Conservation (phyloP, 306 rosid genomes). For the Ziziphus jujuba region DNA sequence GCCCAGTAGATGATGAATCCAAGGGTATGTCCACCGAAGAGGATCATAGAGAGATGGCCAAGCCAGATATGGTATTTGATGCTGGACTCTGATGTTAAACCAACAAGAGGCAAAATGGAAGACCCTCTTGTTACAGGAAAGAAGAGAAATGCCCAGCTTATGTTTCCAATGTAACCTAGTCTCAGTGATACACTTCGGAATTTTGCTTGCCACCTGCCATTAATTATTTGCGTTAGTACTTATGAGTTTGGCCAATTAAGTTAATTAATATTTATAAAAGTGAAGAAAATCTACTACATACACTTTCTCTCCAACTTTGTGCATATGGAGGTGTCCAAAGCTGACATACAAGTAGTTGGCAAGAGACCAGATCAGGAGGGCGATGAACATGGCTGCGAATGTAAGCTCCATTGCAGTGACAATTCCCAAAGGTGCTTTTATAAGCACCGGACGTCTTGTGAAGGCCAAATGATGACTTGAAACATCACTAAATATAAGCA, state of each 20-base stretch:
- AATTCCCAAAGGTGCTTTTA: conserved; percentile 57
- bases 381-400: conserved; percentile 48
- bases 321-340: conserved; percentile 49
- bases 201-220: conserved; percentile 66
- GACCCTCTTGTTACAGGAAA: conserved; percentile 71
- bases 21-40: conserved; percentile 50
- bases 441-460: conserved; percentile 48
- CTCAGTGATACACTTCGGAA: conserved; percentile 65
- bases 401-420: conserved; percentile 51
- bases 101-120: conserved; percentile 56
- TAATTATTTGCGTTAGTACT: no score
- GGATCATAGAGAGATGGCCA: conserved; percentile 60
- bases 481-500: no score
- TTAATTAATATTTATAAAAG: neutral
- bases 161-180: conserved; percentile 65
- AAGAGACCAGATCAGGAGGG: conserved; percentile 67
- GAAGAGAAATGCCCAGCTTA: conserved; percentile 78
- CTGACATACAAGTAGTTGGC: conserved; percentile 55
- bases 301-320: conserved; percentile 43
- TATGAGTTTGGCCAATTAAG: no score
- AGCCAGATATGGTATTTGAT: conserved; percentile 75
- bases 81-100: conserved; percentile 66
- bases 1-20: conserved; percentile 67
- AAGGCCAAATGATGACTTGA: conserved; percentile 11
- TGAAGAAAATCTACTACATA: neutral